Evolutionary conservation across 75 land plant species (phyloP).

Genomic region (Cunninghamia lanceolata): DNA sequence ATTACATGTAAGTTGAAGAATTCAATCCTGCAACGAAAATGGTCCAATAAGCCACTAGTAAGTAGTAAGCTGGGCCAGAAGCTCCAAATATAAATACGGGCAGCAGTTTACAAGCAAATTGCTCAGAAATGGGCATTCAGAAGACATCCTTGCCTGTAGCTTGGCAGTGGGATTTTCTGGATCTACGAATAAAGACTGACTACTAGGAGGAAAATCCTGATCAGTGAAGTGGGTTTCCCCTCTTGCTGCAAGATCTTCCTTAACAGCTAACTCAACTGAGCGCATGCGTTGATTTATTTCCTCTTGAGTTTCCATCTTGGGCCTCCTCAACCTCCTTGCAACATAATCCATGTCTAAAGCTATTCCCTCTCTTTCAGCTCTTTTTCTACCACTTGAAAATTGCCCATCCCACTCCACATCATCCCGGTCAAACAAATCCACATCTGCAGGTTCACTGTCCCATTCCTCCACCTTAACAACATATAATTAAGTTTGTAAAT

Average conservation of each 20-base stretch:
- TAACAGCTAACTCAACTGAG: constrained; percentile 93
- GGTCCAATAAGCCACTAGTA: background rate
- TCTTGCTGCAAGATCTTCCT: constrained; percentile 86
- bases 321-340: constrained; percentile 76
- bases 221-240: constrained; percentile 96
- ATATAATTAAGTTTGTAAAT: background rate
- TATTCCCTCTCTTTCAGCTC: constrained; percentile 64
- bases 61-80: background rate
- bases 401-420: constrained; percentile 98
- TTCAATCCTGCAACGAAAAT: background rate
- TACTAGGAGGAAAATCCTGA: constrained; percentile 93
- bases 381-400: constrained; percentile 87
- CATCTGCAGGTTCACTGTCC: constrained; percentile 90
- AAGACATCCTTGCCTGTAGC: constrained; percentile 59
- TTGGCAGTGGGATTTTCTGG: constrained; percentile 76
- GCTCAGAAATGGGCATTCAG: background rate
- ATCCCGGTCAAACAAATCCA: constrained; percentile 86
- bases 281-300: constrained; percentile 93
- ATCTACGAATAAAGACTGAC: constrained; percentile 83
- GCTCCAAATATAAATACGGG: background rate
- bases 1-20: background rate
- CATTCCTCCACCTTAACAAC: constrained; percentile 73
- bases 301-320: constrained; percentile 78
- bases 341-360: constrained; percentile 81
- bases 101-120: constrained; percentile 2